These are phyloP conservation scores for Bisporella sp. DNA, from an alignment of 2,329 filamentous ascomycete genomes.

Conservation along the genomic window DNA sequence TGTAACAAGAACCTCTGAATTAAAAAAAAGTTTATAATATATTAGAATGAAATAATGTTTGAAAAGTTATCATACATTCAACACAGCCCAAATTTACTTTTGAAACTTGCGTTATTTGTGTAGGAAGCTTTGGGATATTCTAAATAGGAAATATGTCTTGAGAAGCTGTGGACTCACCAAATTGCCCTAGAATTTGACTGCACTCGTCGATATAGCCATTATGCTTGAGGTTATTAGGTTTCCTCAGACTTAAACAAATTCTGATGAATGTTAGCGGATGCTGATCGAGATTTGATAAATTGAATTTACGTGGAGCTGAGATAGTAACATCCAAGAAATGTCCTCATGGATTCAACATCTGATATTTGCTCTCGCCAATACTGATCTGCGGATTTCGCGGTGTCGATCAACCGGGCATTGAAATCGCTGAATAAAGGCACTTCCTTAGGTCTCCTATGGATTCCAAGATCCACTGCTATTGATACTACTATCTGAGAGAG, in stretches of 20 bases:
- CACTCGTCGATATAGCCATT: too few species aligned
- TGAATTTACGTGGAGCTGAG: background rate
- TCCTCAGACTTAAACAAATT: too few species aligned
- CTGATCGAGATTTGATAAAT: background rate
- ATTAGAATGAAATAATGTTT: background rate
- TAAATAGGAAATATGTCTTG: too few species aligned
- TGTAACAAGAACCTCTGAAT: background rate
- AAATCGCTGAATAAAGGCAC: too few species aligned
- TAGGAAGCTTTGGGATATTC: too few species aligned
- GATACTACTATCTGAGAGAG: background rate
- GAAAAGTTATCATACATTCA: background rate
- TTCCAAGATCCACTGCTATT: background rate
- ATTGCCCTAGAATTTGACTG: too few species aligned
- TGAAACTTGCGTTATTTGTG: background rate
- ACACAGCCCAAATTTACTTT: background rate
- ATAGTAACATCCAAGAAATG: background rate
- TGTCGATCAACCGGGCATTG: too few species aligned
- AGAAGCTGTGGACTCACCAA: too few species aligned
- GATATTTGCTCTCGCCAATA: background rate
- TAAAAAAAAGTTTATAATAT: background rate
- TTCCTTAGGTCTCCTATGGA: background rate
- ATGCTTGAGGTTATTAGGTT: too few species aligned
- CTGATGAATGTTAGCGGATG: too few species aligned
- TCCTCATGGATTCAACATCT: background rate
- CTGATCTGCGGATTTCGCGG: background rate